Conservation (phyloP, 352 stramenopile species). For the Phytophthora cryptogea region DNA sequence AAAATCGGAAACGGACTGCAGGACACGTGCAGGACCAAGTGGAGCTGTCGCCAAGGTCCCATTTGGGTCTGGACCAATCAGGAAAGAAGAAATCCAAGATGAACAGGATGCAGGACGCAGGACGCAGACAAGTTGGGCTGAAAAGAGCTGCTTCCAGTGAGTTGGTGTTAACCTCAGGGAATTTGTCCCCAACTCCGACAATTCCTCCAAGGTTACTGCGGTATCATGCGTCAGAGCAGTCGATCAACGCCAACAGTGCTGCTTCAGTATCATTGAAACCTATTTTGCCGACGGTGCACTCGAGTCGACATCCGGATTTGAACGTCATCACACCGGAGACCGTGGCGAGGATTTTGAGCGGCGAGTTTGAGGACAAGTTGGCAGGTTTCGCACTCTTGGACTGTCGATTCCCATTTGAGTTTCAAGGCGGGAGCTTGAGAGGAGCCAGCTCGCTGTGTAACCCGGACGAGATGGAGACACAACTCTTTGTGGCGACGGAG, state of each 20-base stretch:
- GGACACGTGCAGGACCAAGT: neutral
- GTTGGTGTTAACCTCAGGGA: neutral
- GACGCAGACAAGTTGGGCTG: neutral
- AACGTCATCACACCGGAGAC: slow-evolving; percentile 63
- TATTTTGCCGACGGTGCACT: slow-evolving; percentile 57
- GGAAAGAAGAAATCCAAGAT: slow-evolving; percentile 39
- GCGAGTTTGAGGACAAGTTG: slow-evolving; percentile 40
- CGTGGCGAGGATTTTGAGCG: slow-evolving; percentile 41
- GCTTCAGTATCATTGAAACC: slow-evolving; percentile 16
- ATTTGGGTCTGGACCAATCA: slow-evolving; percentile 5
- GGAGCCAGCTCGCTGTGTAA: slow-evolving; percentile 46
- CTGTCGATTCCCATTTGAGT: slow-evolving; percentile 67
- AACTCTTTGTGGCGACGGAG: slow-evolving; percentile 36
- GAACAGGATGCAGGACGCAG: neutral
- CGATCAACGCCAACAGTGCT: slow-evolving; percentile 2
- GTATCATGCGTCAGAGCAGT: slow-evolving; percentile 18
- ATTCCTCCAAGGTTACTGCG: slow-evolving; percentile 11
- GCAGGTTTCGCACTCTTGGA: slow-evolving; percentile 48
- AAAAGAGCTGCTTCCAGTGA: slow-evolving; percentile 30
- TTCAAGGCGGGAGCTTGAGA: slow-evolving; percentile 45
- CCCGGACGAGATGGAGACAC: slow-evolving; percentile 45
- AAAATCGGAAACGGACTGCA: slow-evolving; percentile 24
- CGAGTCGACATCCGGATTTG: slow-evolving; percentile 55
- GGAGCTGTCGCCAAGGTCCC: slow-evolving; percentile 11
- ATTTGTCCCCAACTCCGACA: slow-evolving; percentile 4